Evolutionary conservation across 2,329 filamentous ascomycete genomes (phyloP).

Genomic region (Nothomitra cinnamomea): DNA sequence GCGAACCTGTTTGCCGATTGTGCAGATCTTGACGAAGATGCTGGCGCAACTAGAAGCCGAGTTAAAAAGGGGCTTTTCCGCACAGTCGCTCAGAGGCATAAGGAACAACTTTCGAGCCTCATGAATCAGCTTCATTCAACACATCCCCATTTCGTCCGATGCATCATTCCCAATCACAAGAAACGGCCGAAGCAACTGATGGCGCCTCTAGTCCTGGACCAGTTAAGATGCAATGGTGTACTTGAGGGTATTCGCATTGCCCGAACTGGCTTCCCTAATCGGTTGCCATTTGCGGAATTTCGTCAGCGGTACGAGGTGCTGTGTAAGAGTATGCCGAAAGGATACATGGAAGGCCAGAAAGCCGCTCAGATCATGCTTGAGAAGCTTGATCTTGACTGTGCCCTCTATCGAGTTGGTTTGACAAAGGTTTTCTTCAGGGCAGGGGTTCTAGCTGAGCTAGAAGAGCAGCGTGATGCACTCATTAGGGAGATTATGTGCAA

Average conservation of each 20-base stretch:
- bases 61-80: conserved; percentile 97
- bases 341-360: conserved; percentile 78
- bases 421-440: conserved; percentile 98
- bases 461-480: conserved; percentile 83
- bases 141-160: conserved; percentile 94
- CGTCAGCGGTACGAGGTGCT: conserved; percentile 91
- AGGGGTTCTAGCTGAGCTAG: conserved; percentile 85
- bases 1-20: conserved; percentile 79
- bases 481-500: conserved; percentile 87
- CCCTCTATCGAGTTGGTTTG: conserved; percentile 80
- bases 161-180: conserved; percentile 95
- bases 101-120: conserved; percentile 90
- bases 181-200: conserved; percentile 89
- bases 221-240: conserved; percentile 96
- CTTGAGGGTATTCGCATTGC: conserved; percentile 97
- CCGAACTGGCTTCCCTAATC: conserved; percentile 88
- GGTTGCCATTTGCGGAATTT: conserved; percentile 83
- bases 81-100: conserved; percentile 90
- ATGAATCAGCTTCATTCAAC: conserved; percentile 92
- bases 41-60: conserved; percentile 49
- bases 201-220: conserved; percentile 83
- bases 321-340: conserved; percentile 72
- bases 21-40: conserved; percentile 60
- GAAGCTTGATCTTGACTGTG: conserved; percentile 67
- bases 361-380: conserved; percentile 77